phyloP scores from a whole-genome alignment of 495 filamentous ascomycete genomes.

The Endocarpon pusillum region DNA sequence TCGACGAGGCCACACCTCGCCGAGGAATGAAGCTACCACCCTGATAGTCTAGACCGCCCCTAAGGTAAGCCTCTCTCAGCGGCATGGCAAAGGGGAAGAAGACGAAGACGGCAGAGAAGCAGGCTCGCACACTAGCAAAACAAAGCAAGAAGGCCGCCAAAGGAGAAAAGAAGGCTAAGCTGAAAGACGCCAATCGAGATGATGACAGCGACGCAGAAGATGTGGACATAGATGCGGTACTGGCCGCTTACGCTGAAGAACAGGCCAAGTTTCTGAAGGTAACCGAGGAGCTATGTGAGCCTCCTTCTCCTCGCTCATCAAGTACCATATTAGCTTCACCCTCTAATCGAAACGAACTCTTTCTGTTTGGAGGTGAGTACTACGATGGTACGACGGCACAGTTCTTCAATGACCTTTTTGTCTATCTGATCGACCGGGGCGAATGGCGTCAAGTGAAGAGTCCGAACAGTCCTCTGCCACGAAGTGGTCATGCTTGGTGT shows the following conservation, averaged over 20 bases:
- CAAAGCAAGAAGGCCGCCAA: constrained; percentile 44
- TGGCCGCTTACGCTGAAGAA: constrained; percentile 66
- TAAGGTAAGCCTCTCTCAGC: neutral
- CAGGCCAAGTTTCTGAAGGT: constrained; percentile 90
- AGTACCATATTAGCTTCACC: constrained; percentile 70
- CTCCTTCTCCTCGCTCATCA: constrained; percentile 63
- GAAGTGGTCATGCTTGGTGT: constrained; percentile 86
- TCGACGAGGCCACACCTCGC: too few relatives aligned
- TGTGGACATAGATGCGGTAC: constrained; percentile 90
- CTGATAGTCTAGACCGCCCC: too few relatives aligned
- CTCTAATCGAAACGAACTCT: constrained; percentile 70
- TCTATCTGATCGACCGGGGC: constrained; percentile 73
- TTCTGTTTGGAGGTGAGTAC: constrained; percentile 75
- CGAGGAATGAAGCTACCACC: too few relatives aligned
- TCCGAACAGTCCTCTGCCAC: constrained; percentile 79
- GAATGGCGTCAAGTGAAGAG: constrained; percentile 79
- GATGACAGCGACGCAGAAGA: constrained; percentile 76
- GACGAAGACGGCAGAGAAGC: constrained; percentile 35
- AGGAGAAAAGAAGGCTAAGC: constrained; percentile 61
- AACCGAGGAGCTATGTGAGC: constrained; percentile 59
- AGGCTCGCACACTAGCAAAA: constrained; percentile 35
- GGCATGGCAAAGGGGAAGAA: constrained; percentile 36
- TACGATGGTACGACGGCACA: constrained; percentile 44
- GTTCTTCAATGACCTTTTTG: constrained; percentile 60
- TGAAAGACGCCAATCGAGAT: constrained; percentile 28